These are phyloP conservation scores for Candida cerambycidarum DNA, from an alignment of 805 yeast genomes.

Conservation along the genomic window DNA sequence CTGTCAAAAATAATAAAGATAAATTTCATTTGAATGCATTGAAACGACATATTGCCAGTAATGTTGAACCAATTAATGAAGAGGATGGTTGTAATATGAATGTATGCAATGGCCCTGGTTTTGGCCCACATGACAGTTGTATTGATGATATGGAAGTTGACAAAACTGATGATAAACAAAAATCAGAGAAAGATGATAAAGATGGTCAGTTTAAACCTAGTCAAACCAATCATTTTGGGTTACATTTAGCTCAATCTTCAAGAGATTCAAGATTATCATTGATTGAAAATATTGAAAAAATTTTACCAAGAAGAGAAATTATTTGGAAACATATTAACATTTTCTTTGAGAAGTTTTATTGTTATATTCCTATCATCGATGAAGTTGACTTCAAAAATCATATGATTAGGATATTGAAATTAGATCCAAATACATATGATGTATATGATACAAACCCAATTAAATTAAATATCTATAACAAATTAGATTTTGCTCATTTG, in stretches of 20 bases:
- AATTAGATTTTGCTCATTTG: conserved; percentile 35
- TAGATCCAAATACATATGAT: conserved; percentile 1
- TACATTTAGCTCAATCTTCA: neutral
- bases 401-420: conserved; percentile 5
- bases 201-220: neutral
- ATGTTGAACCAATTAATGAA: conserved; percentile 10
- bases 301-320: conserved; percentile 11
- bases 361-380: conserved; percentile 48
- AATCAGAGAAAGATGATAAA: neutral
- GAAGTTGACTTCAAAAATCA: conserved; percentile 29
- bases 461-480: conserved; percentile 21
- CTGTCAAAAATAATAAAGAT: conserved; percentile 4
- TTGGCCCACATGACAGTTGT: neutral
- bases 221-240: neutral
- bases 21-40: conserved; percentile 7
- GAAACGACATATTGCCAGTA: conserved; percentile 4
- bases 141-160: conserved; percentile 4
- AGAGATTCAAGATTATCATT: conserved; percentile 1
- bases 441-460: neutral
- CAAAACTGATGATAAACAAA: neutral
- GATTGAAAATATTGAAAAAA: conserved; percentile 3
- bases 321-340: conserved; percentile 11
- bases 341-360: conserved; percentile 44
- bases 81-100: neutral
- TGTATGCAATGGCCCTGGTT: too few relatives aligned